These are phyloP conservation scores for Erysimum pusillum DNA, from an alignment of 441 rosid genomes.

Conservation along the genomic window DNA sequence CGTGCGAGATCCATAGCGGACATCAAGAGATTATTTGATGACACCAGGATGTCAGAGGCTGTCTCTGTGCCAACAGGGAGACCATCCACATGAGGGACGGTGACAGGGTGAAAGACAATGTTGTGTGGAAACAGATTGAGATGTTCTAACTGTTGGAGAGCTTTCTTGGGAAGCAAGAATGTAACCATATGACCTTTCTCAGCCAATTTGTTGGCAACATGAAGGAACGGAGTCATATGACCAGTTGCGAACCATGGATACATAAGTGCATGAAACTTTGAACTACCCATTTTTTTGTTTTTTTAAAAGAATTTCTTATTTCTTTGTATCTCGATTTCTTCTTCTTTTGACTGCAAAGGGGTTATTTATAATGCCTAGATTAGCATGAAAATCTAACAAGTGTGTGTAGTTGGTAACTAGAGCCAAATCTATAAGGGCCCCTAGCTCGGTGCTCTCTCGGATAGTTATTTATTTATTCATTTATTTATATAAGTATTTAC, in stretches of 20 bases:
- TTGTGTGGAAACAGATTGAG: conserved; percentile 44
- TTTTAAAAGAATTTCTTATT: not conserved
- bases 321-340: not conserved
- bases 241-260: conserved; percentile 27
- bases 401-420: no score
- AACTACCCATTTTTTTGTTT: not conserved
- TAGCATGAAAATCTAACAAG: no score
- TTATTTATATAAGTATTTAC: no score
- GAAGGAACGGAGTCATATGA: conserved; percentile 30
- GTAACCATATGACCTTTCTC: conserved; percentile 37
- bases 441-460: no score
- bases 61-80: conserved; percentile 52
- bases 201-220: conserved; percentile 34
- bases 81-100: conserved; percentile 46
- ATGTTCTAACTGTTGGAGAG: conserved; percentile 20
- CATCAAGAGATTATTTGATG: conserved; percentile 1
- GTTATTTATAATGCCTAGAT: not conserved
- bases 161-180: conserved; percentile 30
- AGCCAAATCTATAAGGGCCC: no score
- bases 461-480: no score
- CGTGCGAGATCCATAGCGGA: conserved; percentile 21
- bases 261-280: conserved; percentile 30
- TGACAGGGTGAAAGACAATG: conserved; percentile 39
- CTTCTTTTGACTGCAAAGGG: not conserved
- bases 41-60: conserved; percentile 38